Percentiles rank a stretch among this genome's conserved stretches.
Evolutionary conservation across 768 basidiomycete species (phyloP).

Genomic region (Termitomyces sp.): DNA sequence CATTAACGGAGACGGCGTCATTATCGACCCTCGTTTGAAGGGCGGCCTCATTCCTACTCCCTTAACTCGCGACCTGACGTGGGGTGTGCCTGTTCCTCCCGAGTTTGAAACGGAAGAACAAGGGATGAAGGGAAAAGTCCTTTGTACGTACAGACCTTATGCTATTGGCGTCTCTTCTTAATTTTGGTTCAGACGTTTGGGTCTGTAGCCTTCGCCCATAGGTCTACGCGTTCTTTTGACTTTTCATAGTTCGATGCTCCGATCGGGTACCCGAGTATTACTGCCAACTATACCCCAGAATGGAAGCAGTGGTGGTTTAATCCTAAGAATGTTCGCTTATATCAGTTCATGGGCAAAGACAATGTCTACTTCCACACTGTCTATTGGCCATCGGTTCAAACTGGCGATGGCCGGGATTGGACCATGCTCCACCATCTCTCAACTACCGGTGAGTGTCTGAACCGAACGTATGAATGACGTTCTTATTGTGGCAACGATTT

Average conservation of each 20-base stretch:
- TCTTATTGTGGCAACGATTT: slow-evolving; percentile 2
- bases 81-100: slow-evolving; percentile 92
- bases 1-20: slow-evolving; percentile 82
- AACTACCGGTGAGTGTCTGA: slow-evolving; percentile 70
- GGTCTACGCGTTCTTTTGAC: slow-evolving; percentile 13
- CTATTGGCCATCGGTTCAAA: slow-evolving; percentile 86
- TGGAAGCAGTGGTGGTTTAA: slow-evolving; percentile 99
- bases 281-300: slow-evolving; percentile 89
- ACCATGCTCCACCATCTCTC: slow-evolving; percentile 92
- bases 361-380: slow-evolving; percentile 99
- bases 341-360: slow-evolving; percentile 99
- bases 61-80: slow-evolving; percentile 89
- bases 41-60: slow-evolving; percentile 85
- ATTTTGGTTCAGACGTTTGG: slow-evolving; percentile 75
- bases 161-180: slow-evolving; percentile 2
- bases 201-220: slow-evolving; percentile 42
- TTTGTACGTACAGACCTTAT: slow-evolving; percentile 63
- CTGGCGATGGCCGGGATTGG: slow-evolving; percentile 91
- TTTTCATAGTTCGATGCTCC: slow-evolving; percentile 87
- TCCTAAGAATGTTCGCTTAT: slow-evolving; percentile 82
- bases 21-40: slow-evolving; percentile 87
- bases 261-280: slow-evolving; percentile 96
- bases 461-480: background rate
- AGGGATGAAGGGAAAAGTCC: slow-evolving; percentile 91
- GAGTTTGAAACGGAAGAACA: slow-evolving; percentile 57